Evolutionary conservation across 192 early-diverging fungal species (phyloP).

Genomic region (Oehlia diaphana): DNA sequence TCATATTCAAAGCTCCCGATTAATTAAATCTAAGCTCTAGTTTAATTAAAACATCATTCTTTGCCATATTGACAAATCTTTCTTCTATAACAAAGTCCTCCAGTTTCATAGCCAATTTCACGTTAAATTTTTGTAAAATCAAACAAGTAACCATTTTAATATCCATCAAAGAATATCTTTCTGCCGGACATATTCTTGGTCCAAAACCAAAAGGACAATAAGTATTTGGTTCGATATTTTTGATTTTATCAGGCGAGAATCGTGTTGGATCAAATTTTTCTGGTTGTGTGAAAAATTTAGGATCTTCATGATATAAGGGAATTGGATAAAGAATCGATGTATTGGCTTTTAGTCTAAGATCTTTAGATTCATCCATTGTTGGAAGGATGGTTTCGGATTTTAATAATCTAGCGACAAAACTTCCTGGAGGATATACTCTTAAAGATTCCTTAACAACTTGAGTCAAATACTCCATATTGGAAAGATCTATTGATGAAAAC

Average conservation of each 20-base stretch:
- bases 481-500: neutral
- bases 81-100: conserved; percentile 2
- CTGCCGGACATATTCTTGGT: conserved; percentile 7
- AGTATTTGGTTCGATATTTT: neutral
- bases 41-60: conserved; percentile 20
- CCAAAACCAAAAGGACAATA: conserved; percentile 22
- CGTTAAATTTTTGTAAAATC: conserved; percentile 12
- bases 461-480: conserved; percentile 10
- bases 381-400: neutral
- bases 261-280: conserved; percentile 12
- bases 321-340: conserved; percentile 10
- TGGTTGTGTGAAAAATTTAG: neutral
- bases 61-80: conserved; percentile 11
- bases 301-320: conserved; percentile 11
- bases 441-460: conserved; percentile 19
- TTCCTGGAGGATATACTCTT: neutral
- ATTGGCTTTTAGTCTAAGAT: neutral
- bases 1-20: no score
- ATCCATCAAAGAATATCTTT: conserved; percentile 1
- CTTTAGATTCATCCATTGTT: neutral
- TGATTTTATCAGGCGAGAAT: neutral
- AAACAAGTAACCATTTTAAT: neutral
- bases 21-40: neutral
- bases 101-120: neutral
- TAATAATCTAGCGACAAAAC: conserved; percentile 11